Percentiles rank a stretch among this genome's conserved stretches.
Conservation (phyloP, 352 stramenopile genomes). For the Phytophthora litchii region DNA sequence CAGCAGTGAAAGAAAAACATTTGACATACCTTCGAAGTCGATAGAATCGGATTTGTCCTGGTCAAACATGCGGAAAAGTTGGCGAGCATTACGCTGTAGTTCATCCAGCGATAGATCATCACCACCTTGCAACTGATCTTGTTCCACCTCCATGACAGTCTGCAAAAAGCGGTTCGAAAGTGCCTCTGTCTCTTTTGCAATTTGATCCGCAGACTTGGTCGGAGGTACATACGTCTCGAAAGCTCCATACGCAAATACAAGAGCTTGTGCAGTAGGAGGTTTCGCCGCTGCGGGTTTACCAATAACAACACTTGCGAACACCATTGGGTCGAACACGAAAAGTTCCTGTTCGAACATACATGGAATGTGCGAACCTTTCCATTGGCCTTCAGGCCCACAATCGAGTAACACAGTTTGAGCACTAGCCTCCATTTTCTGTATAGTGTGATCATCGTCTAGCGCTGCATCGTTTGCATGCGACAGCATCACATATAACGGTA, state of each 20-base stretch:
- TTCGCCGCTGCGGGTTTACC: constrained; percentile 65
- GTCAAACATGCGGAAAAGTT: constrained; percentile 78
- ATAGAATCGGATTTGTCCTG: constrained; percentile 79
- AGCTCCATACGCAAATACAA: constrained; percentile 61
- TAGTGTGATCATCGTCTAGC: constrained; percentile 35
- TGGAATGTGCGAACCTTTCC: constrained; percentile 54
- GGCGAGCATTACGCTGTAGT: constrained; percentile 56
- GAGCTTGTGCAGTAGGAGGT: constrained; percentile 48
- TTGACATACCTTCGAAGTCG: constrained; percentile 61
- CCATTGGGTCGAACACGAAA: constrained; percentile 57
- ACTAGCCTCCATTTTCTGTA: constrained; percentile 47
- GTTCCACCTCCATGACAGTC: constrained; percentile 59
- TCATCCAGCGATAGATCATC: constrained; percentile 47
- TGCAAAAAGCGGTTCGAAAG: constrained; percentile 50
- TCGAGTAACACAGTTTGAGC: constrained; percentile 63
- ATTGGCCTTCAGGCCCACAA: constrained; percentile 64
- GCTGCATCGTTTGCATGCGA: constrained; percentile 30
- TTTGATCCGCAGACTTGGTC: constrained; percentile 51
- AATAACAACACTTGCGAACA: constrained; percentile 56
- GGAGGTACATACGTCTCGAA: constrained; percentile 64
- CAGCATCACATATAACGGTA: constrained; percentile 67
- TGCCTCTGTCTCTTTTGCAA: constrained; percentile 53
- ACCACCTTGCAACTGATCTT: constrained; percentile 36
- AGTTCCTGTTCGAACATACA: constrained; percentile 63
- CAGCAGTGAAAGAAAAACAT: not conserved